Evolutionary conservation across 140 eudicot species (phyloP), one percentile per base, ranked within the genome.

Genomic region (Oenanthe javanica): DNA sequence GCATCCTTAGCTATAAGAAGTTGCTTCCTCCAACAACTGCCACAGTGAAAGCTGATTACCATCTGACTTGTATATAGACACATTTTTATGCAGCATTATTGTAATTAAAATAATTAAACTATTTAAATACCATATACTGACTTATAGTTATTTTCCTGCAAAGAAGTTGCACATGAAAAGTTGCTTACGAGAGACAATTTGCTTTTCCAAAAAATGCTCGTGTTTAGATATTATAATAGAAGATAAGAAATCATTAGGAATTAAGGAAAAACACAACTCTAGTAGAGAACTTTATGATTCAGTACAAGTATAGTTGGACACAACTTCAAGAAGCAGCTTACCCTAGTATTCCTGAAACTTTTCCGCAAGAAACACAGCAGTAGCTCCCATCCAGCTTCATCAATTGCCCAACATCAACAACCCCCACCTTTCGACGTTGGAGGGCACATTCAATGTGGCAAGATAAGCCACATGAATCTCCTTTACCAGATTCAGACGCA

Each of bases 391-490:
- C 96, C 72, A 91, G 79, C 84, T 91, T 90, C 93, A 91, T 85
- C 84, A 89, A 82, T 38, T 82, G 90, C 50, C 96, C 97, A 69
- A 89, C 88, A 82, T 93, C 90, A 73, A 91, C 94, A 57, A 93
- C 96, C 75, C 97, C 97, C 36, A 86, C 94, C 86, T 93, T 93
- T 57, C 85, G 85, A 25, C 81, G 88, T 75, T 84, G 88, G 12
- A 93, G 81, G 23, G 97, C 97, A 91, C 97, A 93, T 74, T 93
- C 98, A 84, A 89, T 87, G 80, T 93, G 97, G 85, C 97, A 93
- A 79, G 94, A 90, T 67, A 93, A 87, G 9, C 96, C 96, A 85
- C 97, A 93, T 2, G 94, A 85, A 73, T 93, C 91, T 72, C 83
- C 85, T 55, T 81, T 61, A 40, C 84, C 83, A 74, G 92, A 88